Conservation (phyloP, 352 stramenopile species). For the Hyaloperonospora arabidopsidis region DNA sequence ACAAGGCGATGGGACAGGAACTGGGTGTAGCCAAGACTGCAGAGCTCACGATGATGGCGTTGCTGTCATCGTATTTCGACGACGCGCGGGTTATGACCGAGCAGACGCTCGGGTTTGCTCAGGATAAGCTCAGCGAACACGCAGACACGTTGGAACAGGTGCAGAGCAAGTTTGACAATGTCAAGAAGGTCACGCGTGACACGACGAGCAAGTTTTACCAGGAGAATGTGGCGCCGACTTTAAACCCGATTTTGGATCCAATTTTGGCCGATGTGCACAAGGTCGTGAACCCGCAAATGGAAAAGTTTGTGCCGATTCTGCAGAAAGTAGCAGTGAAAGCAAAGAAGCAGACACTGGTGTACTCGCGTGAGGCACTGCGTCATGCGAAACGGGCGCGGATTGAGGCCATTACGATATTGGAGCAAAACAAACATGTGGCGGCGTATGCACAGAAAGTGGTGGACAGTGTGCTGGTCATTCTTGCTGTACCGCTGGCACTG, state of each 20-base stretch:
- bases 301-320: slow-evolving; percentile 47
- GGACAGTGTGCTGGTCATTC: slow-evolving; percentile 40
- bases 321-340: slow-evolving; percentile 37
- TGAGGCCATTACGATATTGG: slow-evolving; percentile 45
- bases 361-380: slow-evolving; percentile 38
- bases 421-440: slow-evolving; percentile 53
- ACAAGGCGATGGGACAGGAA: slow-evolving; percentile 47
- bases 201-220: slow-evolving; percentile 54
- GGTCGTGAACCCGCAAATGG: slow-evolving; percentile 45
- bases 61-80: slow-evolving; percentile 78
- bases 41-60: slow-evolving; percentile 52
- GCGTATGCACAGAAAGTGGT: slow-evolving; percentile 61
- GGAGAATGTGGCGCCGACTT: slow-evolving; percentile 54
- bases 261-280: slow-evolving; percentile 45
- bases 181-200: slow-evolving; percentile 39
- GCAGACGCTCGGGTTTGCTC: slow-evolving; percentile 28
- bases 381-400: slow-evolving; percentile 39
- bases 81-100: slow-evolving; percentile 53
- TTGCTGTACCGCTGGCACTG: slow-evolving; percentile 43
- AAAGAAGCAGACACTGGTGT: slow-evolving; percentile 28
- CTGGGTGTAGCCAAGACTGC: slow-evolving; percentile 39
- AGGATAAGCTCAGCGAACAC: slow-evolving; percentile 40
- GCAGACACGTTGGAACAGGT: slow-evolving; percentile 41
- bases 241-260: slow-evolving; percentile 63
- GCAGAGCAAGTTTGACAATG: slow-evolving; percentile 38